Conservation (phyloP, 1,139 yeast genomes). For the Saccharomyces hybrid region DNA sequence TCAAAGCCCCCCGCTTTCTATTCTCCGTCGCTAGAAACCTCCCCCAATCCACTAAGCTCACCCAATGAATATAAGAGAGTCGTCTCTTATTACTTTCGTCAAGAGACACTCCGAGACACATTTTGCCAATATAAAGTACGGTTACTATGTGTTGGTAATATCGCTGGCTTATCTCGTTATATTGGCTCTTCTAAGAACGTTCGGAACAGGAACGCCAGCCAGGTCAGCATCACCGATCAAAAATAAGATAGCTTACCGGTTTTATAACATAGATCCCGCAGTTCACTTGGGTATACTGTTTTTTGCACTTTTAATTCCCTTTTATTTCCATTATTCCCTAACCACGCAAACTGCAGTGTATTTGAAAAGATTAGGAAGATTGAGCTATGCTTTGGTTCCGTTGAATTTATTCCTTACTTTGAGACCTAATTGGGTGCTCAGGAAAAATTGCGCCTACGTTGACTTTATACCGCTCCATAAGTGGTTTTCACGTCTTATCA, state of each 20-base stretch:
- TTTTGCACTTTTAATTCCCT: slow-evolving; percentile 9
- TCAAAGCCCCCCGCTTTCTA: not conserved
- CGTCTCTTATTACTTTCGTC: not conserved
- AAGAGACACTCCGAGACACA: slow-evolving; percentile 26
- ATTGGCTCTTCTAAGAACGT: slow-evolving; percentile 12
- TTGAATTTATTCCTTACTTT: slow-evolving; percentile 62
- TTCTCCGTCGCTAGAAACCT: not conserved
- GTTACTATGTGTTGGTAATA: slow-evolving; percentile 22
- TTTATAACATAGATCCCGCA: slow-evolving; percentile 3
- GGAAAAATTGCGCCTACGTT: slow-evolving; percentile 44
- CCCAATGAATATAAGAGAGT: not conserved
- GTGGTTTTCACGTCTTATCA: slow-evolving; percentile 74
- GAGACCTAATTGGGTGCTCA: slow-evolving; percentile 59
- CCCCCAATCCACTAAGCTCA: not conserved
- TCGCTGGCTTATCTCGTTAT: slow-evolving; percentile 17
- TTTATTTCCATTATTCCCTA: slow-evolving; percentile 17
- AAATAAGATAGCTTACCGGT: not conserved
- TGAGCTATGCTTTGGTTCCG: slow-evolving; percentile 70
- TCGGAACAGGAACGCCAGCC: not conserved
- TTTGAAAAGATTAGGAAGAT: slow-evolving; percentile 64
- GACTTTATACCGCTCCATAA: slow-evolving; percentile 75
- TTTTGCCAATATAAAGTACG: slow-evolving; percentile 29
- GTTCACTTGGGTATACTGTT: slow-evolving; percentile 4
- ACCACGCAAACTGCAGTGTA: slow-evolving; percentile 19
- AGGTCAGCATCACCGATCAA: slow-evolving; percentile 2